phyloP scores from a whole-genome alignment of 2,329 filamentous ascomycete species.

The Fusarium verrucosum region DNA sequence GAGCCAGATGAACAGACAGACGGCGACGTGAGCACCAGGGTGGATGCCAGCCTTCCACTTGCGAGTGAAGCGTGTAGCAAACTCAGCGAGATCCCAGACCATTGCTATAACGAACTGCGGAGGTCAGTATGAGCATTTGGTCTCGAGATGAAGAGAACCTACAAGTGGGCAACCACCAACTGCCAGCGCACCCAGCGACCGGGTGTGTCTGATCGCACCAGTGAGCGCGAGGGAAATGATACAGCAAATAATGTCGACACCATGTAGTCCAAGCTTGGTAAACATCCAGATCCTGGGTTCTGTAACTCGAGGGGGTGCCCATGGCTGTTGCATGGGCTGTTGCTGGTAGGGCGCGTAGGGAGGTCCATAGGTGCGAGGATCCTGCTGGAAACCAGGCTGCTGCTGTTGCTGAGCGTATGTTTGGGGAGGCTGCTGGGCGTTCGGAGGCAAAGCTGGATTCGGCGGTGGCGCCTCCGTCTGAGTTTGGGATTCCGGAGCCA shows the following conservation, averaged over 20 bases:
- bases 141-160: neutral
- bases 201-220: constrained; percentile 33
- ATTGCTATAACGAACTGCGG: constrained; percentile 49
- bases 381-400: constrained; percentile 33
- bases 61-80: constrained; percentile 50
- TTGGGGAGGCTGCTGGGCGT: constrained; percentile 21
- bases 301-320: constrained; percentile 21
- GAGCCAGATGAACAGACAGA: constrained; percentile 56
- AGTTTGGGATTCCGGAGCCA: constrained; percentile 39
- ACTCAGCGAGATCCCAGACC: constrained; percentile 52
- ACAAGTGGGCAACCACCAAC: constrained; percentile 36
- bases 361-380: constrained; percentile 42
- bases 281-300: constrained; percentile 41
- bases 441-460: constrained; percentile 17
- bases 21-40: constrained; percentile 55
- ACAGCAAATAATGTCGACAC: constrained; percentile 39
- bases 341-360: constrained; percentile 40
- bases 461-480: constrained; percentile 33
- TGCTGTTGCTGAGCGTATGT: constrained; percentile 20
- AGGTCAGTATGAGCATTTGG: constrained; percentile 9
- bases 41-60: constrained; percentile 51
- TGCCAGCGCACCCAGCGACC: constrained; percentile 13
- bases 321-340: constrained; percentile 30
- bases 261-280: constrained; percentile 47
- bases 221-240: constrained; percentile 44